A percentile compares a stretch with the other conserved stretches of the same genome.
Conservation (phyloP, 164 flowering plant species). For the Tinospora cordifolia region DNA sequence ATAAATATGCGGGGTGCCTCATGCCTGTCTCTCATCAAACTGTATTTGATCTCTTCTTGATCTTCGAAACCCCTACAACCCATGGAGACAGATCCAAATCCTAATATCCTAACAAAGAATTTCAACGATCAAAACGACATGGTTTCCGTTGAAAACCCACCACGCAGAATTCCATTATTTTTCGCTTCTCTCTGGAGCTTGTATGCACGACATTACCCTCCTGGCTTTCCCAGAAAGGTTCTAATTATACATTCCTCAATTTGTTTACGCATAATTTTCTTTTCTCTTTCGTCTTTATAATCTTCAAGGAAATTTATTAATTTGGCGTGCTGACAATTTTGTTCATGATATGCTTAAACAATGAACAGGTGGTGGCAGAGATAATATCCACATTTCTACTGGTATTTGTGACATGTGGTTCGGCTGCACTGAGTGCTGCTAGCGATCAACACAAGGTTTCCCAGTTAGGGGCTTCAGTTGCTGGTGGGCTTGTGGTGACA, state of each 20-base stretch:
- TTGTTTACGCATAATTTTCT: not conserved
- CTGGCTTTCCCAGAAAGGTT: constrained; percentile 35
- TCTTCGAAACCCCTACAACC: not conserved
- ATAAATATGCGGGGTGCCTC: not conserved
- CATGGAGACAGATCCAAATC: constrained; percentile 2
- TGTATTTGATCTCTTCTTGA: not conserved
- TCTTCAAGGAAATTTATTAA: too few relatives aligned
- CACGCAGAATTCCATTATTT: not conserved
- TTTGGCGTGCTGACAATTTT: not conserved
- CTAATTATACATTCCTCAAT: not conserved
- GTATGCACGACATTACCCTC: constrained; percentile 25
- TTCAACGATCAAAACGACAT: not conserved
- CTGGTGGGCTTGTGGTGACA: constrained; percentile 78
- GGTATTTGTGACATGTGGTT: constrained; percentile 73
- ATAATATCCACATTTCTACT: constrained; percentile 54
- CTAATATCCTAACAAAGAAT: not conserved
- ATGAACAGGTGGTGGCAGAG: constrained; percentile 57
- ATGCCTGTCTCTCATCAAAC: not conserved
- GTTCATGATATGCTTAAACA: not conserved
- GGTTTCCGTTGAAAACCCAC: constrained; percentile 14
- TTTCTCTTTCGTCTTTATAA: not conserved
- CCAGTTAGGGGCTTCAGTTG: constrained; percentile 62
- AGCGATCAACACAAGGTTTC: constrained; percentile 43
- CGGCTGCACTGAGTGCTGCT: constrained; percentile 42
- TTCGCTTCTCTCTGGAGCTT: not conserved